Evolutionary conservation across 1,139 yeast species (phyloP).

Genomic region (Kodamaea plutei): DNA sequence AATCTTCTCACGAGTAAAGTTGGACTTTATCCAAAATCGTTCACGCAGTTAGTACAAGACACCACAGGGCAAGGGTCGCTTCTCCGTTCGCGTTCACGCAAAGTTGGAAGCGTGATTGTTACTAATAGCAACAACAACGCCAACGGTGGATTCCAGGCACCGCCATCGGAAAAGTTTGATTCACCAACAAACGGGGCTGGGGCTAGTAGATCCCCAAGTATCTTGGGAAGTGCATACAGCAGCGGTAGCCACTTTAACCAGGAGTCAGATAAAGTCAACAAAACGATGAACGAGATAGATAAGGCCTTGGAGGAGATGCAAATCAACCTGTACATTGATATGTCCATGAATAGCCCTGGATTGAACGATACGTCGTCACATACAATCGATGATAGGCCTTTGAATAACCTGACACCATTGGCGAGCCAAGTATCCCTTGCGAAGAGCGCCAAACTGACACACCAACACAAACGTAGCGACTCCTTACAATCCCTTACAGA

Average conservation of each 20-base stretch:
- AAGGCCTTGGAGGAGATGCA: constrained; percentile 74
- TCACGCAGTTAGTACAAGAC: constrained; percentile 49
- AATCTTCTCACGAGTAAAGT: constrained; percentile 66
- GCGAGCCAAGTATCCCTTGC: background rate
- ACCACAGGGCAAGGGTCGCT: constrained; percentile 20
- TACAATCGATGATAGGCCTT: background rate
- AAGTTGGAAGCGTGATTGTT: constrained; percentile 29
- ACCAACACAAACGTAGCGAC: constrained; percentile 9
- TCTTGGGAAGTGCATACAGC: background rate
- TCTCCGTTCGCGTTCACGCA: constrained; percentile 58
- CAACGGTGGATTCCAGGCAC: background rate
- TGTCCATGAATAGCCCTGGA: constrained; percentile 3
- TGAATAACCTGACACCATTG: background rate
- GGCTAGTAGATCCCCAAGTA: background rate
- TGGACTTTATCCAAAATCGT: constrained; percentile 87
- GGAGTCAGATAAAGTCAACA: constrained; percentile 31
- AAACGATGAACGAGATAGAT: constrained; percentile 78
- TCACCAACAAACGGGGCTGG: background rate
- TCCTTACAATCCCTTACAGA: constrained; percentile 22
- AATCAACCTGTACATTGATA: constrained; percentile 20
- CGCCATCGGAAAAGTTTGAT: no score
- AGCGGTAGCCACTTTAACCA: background rate
- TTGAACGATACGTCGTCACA: no score
- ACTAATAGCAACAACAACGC: constrained; percentile 7
- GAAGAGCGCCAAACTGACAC: background rate